Percentiles rank a stretch among this genome's conserved stretches.
Evolutionary conservation across 75 land plant species (phyloP).

Genomic region (Selaginella tamariscina): DNA sequence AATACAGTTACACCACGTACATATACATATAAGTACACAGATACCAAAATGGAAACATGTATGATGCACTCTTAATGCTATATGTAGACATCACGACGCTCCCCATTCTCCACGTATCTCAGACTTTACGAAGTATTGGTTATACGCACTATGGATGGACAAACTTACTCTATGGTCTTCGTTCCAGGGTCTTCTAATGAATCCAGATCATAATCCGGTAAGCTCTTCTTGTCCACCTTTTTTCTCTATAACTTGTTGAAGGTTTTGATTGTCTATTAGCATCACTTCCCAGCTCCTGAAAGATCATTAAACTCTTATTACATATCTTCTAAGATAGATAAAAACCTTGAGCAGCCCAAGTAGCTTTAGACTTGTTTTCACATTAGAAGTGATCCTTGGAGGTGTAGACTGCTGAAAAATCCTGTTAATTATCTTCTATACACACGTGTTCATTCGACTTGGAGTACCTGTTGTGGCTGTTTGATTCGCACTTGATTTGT

Average conservation of each 20-base stretch:
- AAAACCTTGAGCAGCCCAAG: slow-evolving; percentile 56
- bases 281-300: slow-evolving; percentile 43
- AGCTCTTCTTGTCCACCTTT: slow-evolving; percentile 48
- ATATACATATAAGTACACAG: slow-evolving; percentile 40
- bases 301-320: neutral
- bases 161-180: slow-evolving; percentile 44
- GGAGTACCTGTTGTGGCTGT: too few relatives aligned
- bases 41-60: slow-evolving; percentile 1
- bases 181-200: slow-evolving; percentile 48
- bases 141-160: slow-evolving; percentile 6
- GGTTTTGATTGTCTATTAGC: slow-evolving; percentile 45
- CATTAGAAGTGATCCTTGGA: slow-evolving; percentile 82
- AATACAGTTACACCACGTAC: too few relatives aligned
- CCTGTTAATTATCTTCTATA: neutral
- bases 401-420: slow-evolving; percentile 25
- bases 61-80: slow-evolving; percentile 2
- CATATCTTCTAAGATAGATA: neutral
- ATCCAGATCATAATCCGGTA: slow-evolving; percentile 48
- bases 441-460: neutral
- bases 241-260: slow-evolving; percentile 73
- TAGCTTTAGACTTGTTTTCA: slow-evolving; percentile 74
- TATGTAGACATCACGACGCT: neutral
- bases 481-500: neutral
- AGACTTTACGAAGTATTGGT: neutral
- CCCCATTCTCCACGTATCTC: neutral